Evolutionary conservation across 495 filamentous ascomycete species (phyloP), one percentile per base, ranked within the genome.

Genomic region (Penicillium bovifimosum): DNA sequence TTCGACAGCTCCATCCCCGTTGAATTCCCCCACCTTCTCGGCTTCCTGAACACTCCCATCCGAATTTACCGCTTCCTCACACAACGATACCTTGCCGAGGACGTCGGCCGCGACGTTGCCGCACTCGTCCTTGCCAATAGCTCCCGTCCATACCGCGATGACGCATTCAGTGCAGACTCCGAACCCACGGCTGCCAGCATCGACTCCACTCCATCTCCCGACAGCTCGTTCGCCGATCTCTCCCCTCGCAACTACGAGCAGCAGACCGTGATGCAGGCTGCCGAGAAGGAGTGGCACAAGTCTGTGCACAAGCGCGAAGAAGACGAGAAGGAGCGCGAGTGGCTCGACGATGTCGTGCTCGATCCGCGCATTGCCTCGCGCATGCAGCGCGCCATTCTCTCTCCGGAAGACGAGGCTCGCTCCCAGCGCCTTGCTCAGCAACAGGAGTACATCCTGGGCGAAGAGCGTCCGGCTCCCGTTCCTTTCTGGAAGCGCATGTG

Each of bases 261-360:
- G 61, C 77, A 87, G 52, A 68, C 65, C n/a, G 73, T 81, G n/a
- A 77, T 96, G 14, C 70, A 75, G 26, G 69, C 82, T 49, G 95
- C 95, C 71, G 93, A 97, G 67, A 71, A 68, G 39, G 86, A 96
- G 59, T 97, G 95, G 93, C 80, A 85, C 59, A 96, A 96, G 67
- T 79, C 76, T 2, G 83, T 85, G 6, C 83, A 84, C 70, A 86
- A 87, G 65, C 80, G 79, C 13, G 74, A 77, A 32, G 79, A 80
- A 31, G 56, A 62, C 10, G 69, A 76, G 34, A 66, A 70, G 54
- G 87, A 85, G 67, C 78, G 81, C 57, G 84, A 87, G 18, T 96
- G 87, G 87, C 68, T 87, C 4, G 85, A 88, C 49, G 80, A 84
- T 14, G 71, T 97, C 11, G 84, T 88, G 2, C 64, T 96, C 5